Percentiles rank a stretch among this genome's conserved stretches.
phyloP scores from a whole-genome alignment of 768 basidiomycete genomes.

The Termitomyces sp. region DNA sequence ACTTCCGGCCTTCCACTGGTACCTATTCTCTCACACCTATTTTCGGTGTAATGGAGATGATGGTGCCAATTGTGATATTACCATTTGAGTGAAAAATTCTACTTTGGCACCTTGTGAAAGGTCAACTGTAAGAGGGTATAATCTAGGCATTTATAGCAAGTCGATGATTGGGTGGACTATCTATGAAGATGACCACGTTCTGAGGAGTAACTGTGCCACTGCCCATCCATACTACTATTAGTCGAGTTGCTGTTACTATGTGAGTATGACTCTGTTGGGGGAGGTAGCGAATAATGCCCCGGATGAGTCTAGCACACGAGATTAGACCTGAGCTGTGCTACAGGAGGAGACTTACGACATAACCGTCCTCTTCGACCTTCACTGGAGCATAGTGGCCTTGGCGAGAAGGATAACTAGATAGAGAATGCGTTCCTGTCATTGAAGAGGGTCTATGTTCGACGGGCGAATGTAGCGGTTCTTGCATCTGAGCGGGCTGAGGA shows the following conservation, averaged over 20 bases:
- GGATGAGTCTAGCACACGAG: conserved; percentile 26
- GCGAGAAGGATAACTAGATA: conserved; percentile 38
- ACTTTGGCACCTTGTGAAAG: neutral
- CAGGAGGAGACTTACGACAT: conserved; percentile 35
- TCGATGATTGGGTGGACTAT: conserved; percentile 26
- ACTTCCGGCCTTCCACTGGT: conserved; percentile 4
- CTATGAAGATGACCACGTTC: conserved; percentile 60
- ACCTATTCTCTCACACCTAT: neutral
- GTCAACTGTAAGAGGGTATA: conserved; percentile 12
- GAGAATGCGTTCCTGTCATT: conserved; percentile 31
- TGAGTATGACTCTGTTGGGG: conserved; percentile 30
- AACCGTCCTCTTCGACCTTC: conserved; percentile 66
- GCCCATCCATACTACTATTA: conserved; percentile 42
- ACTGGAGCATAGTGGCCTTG: conserved; percentile 45
- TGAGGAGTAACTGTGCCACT: conserved; percentile 62
- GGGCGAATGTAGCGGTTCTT: conserved; percentile 47
- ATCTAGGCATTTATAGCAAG: conserved; percentile 4
- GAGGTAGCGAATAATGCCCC: conserved; percentile 38
- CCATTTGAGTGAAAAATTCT: neutral
- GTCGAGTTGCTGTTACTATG: conserved; percentile 26
- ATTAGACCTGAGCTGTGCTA: neutral
- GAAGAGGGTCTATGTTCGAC: conserved; percentile 43
- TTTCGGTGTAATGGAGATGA: neutral
- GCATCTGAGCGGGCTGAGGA: conserved; percentile 63
- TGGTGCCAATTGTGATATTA: neutral